phyloP scores from a whole-genome alignment of 1,139 yeast genomes.

The Sugiyamaella paludigena region DNA sequence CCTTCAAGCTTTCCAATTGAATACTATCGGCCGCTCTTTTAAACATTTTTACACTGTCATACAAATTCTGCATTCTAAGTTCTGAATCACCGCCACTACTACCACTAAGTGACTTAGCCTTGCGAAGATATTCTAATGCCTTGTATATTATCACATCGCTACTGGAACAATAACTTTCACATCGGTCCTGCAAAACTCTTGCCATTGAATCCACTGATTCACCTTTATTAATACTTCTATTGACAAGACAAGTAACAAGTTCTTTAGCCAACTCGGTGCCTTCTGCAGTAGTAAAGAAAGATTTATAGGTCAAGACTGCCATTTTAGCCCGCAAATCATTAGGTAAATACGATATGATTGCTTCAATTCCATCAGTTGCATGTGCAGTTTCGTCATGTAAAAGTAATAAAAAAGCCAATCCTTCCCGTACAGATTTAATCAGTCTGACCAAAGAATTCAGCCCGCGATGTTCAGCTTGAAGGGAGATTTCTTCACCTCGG shows the following conservation, averaged over 20 bases:
- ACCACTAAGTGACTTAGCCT: constrained; percentile 71
- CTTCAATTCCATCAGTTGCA: constrained; percentile 48
- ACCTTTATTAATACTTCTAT: constrained; percentile 86
- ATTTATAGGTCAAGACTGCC: constrained; percentile 64
- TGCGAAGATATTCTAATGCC: constrained; percentile 86
- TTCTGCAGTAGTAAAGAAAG: constrained; percentile 63
- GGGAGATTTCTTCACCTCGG: constrained; percentile 54
- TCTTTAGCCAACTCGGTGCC: constrained; percentile 79
- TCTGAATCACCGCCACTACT: constrained; percentile 53
- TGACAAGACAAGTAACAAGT: constrained; percentile 81
- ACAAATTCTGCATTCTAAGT: constrained; percentile 64
- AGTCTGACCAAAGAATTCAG: constrained; percentile 74
- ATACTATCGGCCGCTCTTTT: constrained; percentile 79
- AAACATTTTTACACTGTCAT: constrained; percentile 71
- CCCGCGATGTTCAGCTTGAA: constrained; percentile 91
- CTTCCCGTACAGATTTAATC: constrained; percentile 79
- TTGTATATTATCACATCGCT: constrained; percentile 92
- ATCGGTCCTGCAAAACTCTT: constrained; percentile 80
- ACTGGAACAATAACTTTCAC: constrained; percentile 93
- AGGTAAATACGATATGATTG: constrained; percentile 67
- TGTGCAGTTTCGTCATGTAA: constrained; percentile 67
- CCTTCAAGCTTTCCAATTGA: constrained; percentile 75
- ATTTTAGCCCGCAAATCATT: constrained; percentile 66
- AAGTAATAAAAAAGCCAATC: constrained; percentile 80
- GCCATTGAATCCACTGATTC: constrained; percentile 91